These are phyloP conservation scores for Nothophaeocryptopus gaeumannii DNA, from an alignment of 2,329 filamentous ascomycete genomes.

Conservation along the genomic window DNA sequence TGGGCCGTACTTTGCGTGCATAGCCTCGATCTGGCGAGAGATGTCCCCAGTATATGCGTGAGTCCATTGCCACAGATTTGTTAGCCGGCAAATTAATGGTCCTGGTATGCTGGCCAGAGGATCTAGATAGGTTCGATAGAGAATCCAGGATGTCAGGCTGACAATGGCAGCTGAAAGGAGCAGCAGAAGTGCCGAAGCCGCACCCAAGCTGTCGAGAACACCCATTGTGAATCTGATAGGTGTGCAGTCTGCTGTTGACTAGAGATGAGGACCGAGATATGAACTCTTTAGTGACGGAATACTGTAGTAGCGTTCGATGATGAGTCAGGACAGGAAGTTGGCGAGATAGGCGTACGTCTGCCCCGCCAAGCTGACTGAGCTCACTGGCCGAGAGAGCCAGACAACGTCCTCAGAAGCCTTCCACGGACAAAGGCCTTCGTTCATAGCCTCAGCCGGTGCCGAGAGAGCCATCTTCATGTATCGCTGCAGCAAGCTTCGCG, in stretches of 20 bases:
- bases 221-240: neutral
- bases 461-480: too few species aligned
- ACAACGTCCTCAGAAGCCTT: too few species aligned
- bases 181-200: neutral
- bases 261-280: too few species aligned
- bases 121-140: conserved; percentile 37
- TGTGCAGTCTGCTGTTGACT: too few species aligned
- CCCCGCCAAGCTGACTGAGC: too few species aligned
- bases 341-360: too few species aligned
- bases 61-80: conserved; percentile 28
- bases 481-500: too few species aligned
- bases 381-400: too few species aligned
- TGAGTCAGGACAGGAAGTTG: neutral
- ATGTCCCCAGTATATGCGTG: conserved; percentile 33
- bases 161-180: neutral
- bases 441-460: too few species aligned
- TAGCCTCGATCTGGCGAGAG: conserved; percentile 23
- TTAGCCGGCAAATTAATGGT: conserved; percentile 29
- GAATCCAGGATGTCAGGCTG: conserved; percentile 9
- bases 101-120: conserved; percentile 36
- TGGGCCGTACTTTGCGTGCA: conserved; percentile 65
- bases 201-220: neutral
- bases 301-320: neutral
- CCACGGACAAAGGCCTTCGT: too few species aligned
- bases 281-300: too few species aligned